Percentiles rank a stretch among this genome's conserved stretches.
These are phyloP conservation scores for Didymella keratinophila DNA, from an alignment of 2,329 filamentous ascomycete genomes.

Conservation along the genomic window DNA sequence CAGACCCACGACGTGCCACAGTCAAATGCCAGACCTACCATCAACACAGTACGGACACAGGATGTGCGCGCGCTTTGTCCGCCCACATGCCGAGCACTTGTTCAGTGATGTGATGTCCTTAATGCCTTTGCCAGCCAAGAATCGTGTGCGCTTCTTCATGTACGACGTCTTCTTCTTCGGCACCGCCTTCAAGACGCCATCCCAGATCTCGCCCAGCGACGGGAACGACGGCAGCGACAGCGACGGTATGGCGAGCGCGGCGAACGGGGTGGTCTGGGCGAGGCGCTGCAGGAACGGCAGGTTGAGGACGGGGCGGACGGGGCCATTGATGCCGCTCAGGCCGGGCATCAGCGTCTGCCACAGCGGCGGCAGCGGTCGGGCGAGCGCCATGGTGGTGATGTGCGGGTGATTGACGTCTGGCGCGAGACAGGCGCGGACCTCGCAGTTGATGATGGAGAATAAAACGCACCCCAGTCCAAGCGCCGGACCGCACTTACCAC, in stretches of 20 bases:
- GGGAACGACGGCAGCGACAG: conserved; percentile 50
- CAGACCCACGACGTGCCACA: neutral
- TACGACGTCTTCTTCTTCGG: conserved; percentile 99
- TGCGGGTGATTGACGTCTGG: conserved; percentile 16
- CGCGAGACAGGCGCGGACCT: conserved; percentile 19
- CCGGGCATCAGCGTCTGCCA: conserved; percentile 63
- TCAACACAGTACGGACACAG: conserved; percentile 87
- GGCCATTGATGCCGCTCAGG: conserved; percentile 53
- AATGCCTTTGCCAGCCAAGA: conserved; percentile 93
- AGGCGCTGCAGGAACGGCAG: conserved; percentile 56
- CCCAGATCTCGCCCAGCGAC: conserved; percentile 83
- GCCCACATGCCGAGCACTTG: conserved; percentile 88
- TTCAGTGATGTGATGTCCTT: conserved; percentile 89
- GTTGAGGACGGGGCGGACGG: conserved; percentile 49
- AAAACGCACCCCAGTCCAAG: conserved; percentile 38
- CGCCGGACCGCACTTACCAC: conserved; percentile 38
- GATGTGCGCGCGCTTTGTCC: conserved; percentile 85
- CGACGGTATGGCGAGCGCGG: conserved; percentile 60
- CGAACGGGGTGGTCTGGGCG: conserved; percentile 67
- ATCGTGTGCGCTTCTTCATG: conserved; percentile 90
- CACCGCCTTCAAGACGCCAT: conserved; percentile 87
- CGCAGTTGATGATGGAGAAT: conserved; percentile 41
- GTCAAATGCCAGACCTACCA: conserved; percentile 63
- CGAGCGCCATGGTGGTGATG: conserved; percentile 47
- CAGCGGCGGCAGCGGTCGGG: conserved; percentile 53